phyloP scores from a whole-genome alignment of 768 basidiomycete genomes.

The Agaricus bisporus region DNA sequence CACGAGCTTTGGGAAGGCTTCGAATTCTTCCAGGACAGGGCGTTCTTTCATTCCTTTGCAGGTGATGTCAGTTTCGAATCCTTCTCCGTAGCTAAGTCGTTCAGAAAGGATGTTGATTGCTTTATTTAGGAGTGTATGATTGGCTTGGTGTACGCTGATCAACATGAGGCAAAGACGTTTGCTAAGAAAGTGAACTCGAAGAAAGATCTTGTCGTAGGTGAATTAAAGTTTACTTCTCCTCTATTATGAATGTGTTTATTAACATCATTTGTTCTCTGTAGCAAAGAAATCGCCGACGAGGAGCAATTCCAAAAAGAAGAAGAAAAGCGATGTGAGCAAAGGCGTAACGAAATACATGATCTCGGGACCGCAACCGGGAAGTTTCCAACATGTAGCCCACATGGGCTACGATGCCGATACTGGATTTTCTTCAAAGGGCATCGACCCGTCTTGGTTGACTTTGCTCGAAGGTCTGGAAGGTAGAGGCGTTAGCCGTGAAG shows the following conservation, averaged over 20 bases:
- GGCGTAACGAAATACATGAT: slow-evolving; percentile 92
- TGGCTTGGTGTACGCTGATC: slow-evolving; percentile 85
- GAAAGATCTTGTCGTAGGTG: slow-evolving; percentile 55
- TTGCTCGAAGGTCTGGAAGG: slow-evolving; percentile 61
- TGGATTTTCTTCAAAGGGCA: slow-evolving; percentile 80
- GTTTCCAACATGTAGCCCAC: slow-evolving; percentile 88
- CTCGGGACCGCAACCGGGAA: slow-evolving; percentile 69
- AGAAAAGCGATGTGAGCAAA: slow-evolving; percentile 51
- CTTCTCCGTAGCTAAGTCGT: neutral
- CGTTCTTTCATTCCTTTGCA: slow-evolving; percentile 89
- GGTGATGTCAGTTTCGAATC: slow-evolving; percentile 70
- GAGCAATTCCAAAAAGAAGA: slow-evolving; percentile 44
- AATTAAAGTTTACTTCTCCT: slow-evolving; percentile 8
- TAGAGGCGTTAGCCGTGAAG: slow-evolving; percentile 58
- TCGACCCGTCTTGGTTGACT: slow-evolving; percentile 86
- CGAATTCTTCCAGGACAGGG: slow-evolving; percentile 75
- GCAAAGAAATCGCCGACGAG: slow-evolving; percentile 27
- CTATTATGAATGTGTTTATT: neutral
- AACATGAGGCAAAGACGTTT: slow-evolving; percentile 77
- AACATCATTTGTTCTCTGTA: neutral
- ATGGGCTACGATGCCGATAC: slow-evolving; percentile 90
- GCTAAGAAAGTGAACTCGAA: slow-evolving; percentile 76
- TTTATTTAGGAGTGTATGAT: slow-evolving; percentile 77
- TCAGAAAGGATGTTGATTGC: neutral
- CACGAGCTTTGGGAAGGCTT: slow-evolving; percentile 85